A percentile compares a stretch with the other conserved stretches of the same genome.
Conservation (phyloP, 805 yeast species). For the Jamesozyma gamospora region DNA sequence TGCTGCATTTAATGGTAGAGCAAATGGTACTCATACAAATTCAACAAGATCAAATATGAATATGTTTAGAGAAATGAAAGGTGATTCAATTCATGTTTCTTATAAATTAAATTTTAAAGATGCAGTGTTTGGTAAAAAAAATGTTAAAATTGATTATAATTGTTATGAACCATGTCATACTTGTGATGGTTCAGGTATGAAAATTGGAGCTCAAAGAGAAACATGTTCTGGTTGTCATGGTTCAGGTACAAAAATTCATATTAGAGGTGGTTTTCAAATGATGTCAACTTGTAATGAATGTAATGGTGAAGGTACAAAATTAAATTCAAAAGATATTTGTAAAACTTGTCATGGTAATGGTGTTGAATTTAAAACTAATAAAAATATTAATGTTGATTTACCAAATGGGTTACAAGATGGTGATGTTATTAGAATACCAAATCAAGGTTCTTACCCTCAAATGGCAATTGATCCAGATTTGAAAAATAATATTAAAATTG, state of each 20-base stretch:
- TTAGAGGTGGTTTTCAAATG: conserved; percentile 93
- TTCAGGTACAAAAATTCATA: conserved; percentile 80
- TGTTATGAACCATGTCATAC: conserved; percentile 68
- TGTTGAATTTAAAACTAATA: conserved; percentile 47
- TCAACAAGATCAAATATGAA: conserved; percentile 7
- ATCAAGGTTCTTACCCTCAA: conserved; percentile 85
- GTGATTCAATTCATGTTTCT: conserved; percentile 77
- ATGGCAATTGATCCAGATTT: conserved; percentile 52
- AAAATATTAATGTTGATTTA: conserved; percentile 69
- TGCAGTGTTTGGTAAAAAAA: conserved; percentile 68
- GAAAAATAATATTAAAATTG: conserved; percentile 42
- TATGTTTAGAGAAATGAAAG: conserved; percentile 63
- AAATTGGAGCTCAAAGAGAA: conserved; percentile 53
- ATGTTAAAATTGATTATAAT: conserved; percentile 55
- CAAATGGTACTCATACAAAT: conserved; percentile 25
- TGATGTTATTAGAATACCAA: conserved; percentile 68
- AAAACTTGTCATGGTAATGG: conserved; percentile 82
- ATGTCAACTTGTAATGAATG: conserved; percentile 84
- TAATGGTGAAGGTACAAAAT: conserved; percentile 77
- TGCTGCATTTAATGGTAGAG: conserved; percentile 36
- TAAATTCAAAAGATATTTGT: conserved; percentile 64
- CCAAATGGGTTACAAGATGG: conserved; percentile 90
- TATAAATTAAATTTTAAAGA: conserved; percentile 74
- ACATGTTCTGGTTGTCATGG: conserved; percentile 89
- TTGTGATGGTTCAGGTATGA: conserved; percentile 82